Evolutionary conservation across 495 filamentous ascomycete genomes (phyloP).

Genomic region (Pyronema omphalodes): DNA sequence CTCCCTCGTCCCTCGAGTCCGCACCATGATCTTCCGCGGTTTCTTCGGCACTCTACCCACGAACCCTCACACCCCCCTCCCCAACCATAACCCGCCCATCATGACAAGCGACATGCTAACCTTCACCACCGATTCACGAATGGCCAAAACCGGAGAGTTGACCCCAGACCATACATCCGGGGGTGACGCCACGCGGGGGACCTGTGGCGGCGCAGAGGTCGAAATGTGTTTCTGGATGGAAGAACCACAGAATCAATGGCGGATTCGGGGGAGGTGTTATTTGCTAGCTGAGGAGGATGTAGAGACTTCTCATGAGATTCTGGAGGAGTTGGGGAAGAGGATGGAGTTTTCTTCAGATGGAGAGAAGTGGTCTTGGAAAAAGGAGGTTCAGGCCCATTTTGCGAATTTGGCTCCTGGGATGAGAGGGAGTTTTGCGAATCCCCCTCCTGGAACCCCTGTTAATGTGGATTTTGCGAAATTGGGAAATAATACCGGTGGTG

Average conservation of each 20-base stretch:
- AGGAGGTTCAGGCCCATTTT: slow-evolving; percentile 69
- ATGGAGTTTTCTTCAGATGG: slow-evolving; percentile 8
- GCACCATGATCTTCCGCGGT: slow-evolving; percentile 61
- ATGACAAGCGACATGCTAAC: slow-evolving; percentile 60
- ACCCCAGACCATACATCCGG: slow-evolving; percentile 23
- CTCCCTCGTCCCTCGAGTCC: slow-evolving; percentile 35
- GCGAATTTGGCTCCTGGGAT: slow-evolving; percentile 63
- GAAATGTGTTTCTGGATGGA: slow-evolving; percentile 74
- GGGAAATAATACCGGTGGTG: slow-evolving; percentile 8
- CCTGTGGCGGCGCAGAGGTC: slow-evolving; percentile 46
- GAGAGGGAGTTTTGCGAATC: slow-evolving; percentile 60
- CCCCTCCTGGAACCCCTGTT: slow-evolving; percentile 49
- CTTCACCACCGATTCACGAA: slow-evolving; percentile 75
- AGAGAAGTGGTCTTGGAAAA: slow-evolving; percentile 45
- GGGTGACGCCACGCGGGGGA: slow-evolving; percentile 28
- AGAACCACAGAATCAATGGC: slow-evolving; percentile 60
- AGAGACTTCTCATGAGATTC: slow-evolving; percentile 9
- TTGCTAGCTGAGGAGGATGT: slow-evolving; percentile 32
- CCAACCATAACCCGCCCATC: slow-evolving; percentile 39
- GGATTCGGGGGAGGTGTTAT: slow-evolving; percentile 57
- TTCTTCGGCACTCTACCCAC: slow-evolving; percentile 53
- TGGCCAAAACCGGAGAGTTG: slow-evolving; percentile 62
- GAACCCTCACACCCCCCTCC: slow-evolving; percentile 47
- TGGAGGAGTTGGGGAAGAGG: slow-evolving; percentile 20
- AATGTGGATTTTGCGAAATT: slow-evolving; percentile 19